Conservation (phyloP, 2,329 filamentous ascomycete species). For the Microsporum canis region DNA sequence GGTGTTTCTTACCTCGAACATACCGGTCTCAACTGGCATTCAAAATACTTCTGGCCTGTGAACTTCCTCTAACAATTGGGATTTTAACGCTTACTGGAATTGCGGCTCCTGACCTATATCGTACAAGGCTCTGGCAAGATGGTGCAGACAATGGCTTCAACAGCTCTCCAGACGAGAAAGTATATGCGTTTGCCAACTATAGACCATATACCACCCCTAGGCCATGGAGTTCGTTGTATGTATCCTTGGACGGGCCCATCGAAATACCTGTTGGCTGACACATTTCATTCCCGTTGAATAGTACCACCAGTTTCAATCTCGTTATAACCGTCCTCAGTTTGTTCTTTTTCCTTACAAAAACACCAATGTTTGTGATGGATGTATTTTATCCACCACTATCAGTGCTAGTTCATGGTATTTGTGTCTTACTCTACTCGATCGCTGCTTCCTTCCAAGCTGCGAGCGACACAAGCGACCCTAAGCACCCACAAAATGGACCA, state of each 20-base stretch:
- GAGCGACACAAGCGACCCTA: constrained; percentile 47
- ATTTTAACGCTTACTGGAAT: constrained; percentile 51
- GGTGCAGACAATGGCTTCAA: constrained; percentile 53
- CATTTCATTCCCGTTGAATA: constrained; percentile 21
- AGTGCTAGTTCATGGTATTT: constrained; percentile 40
- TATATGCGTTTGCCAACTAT: constrained; percentile 52
- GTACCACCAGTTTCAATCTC: constrained; percentile 50
- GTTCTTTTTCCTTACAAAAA: constrained; percentile 50
- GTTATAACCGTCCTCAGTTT: constrained; percentile 50
- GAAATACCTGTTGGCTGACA: constrained; percentile 4
- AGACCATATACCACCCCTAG: constrained; percentile 42
- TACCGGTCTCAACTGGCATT: constrained; percentile 45
- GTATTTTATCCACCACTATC: constrained; percentile 47
- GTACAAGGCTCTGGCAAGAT: constrained; percentile 51
- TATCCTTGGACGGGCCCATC: constrained; percentile 3
- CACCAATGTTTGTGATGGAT: constrained; percentile 45
- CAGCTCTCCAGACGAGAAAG: constrained; percentile 43
- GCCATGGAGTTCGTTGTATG: constrained; percentile 51
- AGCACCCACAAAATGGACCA: constrained; percentile 42
- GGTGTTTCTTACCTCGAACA: constrained; percentile 37
- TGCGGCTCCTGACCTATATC: constrained; percentile 50
- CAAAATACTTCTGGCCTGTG: constrained; percentile 42
- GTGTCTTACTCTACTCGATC: constrained; percentile 45
- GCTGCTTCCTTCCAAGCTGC: constrained; percentile 46
- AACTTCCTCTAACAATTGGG: constrained; percentile 47